Evolutionary conservation across 495 filamentous ascomycete species (phyloP).

Genomic region (Daldinia childiae): DNA sequence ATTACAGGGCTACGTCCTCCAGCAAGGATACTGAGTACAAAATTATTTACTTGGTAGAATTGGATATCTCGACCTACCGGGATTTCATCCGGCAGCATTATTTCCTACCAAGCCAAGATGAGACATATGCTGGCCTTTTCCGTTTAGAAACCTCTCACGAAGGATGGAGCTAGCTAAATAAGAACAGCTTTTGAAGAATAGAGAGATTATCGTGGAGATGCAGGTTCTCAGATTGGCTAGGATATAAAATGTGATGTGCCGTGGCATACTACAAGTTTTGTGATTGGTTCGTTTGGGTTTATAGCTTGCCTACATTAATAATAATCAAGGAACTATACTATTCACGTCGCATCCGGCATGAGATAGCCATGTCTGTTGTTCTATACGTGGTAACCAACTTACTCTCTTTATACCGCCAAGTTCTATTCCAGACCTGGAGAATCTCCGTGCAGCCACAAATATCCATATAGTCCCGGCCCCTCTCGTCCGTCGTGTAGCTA

Average conservation of each 20-base stretch:
- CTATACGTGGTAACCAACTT: not conserved
- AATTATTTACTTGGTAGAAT: not conserved
- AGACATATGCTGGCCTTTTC: not conserved
- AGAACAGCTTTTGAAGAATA: too few species aligned
- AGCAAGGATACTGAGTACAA: not conserved
- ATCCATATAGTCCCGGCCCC: slow-evolving; percentile 28
- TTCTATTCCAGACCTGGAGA: not conserved
- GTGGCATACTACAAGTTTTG: not conserved
- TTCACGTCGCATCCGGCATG: not conserved
- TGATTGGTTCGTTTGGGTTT: not conserved
- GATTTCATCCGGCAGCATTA: not conserved
- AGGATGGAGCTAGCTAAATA: not conserved
- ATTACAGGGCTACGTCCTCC: not conserved
- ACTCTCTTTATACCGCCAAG: slow-evolving; percentile 1
- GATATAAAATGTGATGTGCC: not conserved
- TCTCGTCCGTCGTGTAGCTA: slow-evolving; percentile 21
- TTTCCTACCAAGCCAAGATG: not conserved
- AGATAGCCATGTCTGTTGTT: not conserved
- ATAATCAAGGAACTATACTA: not conserved
- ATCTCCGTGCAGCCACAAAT: slow-evolving; percentile 13
- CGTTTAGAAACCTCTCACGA: not conserved
- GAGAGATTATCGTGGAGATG: not conserved
- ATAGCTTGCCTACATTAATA: not conserved
- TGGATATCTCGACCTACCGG: not conserved
- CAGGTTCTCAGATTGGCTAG: not conserved